Base-by-base conservation (phyloP, 2,329 filamentous ascomycete genomes). In the Decorospora gaudefroyi region DNA sequence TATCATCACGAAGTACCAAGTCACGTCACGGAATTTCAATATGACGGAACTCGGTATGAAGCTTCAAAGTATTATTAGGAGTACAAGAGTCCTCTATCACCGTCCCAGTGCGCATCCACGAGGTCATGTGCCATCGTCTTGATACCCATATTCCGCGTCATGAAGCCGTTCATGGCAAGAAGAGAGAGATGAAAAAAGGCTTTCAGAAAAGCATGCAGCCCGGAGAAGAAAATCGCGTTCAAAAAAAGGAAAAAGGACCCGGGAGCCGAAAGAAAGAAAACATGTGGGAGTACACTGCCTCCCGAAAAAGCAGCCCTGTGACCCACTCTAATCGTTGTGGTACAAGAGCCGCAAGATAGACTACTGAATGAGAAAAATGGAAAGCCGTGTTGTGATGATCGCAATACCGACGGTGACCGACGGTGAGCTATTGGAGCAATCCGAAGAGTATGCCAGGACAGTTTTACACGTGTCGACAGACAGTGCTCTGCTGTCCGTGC, bases 271-370 rank as follows among this genome's bases (percentile, higher is more conserved):
- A 40, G 40, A 29, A 53, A 45, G 29, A 19, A 51, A 47, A 37
- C 42, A 46, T 31, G 19, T 17, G 45, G 44, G 50, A 53, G 37
- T 40, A 44, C 48, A 53, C 44, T 53, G 47, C 42, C 50, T 49
- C 49, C 44, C 46, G 45, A 38, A 47, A 52, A 55, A 51, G 48
- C 50, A 42, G 38, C 54, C 41, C 34, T 58, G 52, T 47, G 39
- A 26, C 25, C 54, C 52, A 57, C 57, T 53, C 49, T 40, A 53
- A 57, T 30, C 51, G 56, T 59, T 61, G 57, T 59, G 53, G 49
- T 47, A 54, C 57, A 57, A 46, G 38, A 54, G 53, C 33, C 47
- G 55, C 51, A 48, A 39, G 42, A 48, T 59, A 46, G 51, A 46
- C 46, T 55, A 49, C 49, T 59, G 31, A 27, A 49, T 40, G 41